Percentiles rank a stretch among this genome's conserved stretches.
Conservation (phyloP, 148 eudicot species). For the Salicornia ramosissima region DNA sequence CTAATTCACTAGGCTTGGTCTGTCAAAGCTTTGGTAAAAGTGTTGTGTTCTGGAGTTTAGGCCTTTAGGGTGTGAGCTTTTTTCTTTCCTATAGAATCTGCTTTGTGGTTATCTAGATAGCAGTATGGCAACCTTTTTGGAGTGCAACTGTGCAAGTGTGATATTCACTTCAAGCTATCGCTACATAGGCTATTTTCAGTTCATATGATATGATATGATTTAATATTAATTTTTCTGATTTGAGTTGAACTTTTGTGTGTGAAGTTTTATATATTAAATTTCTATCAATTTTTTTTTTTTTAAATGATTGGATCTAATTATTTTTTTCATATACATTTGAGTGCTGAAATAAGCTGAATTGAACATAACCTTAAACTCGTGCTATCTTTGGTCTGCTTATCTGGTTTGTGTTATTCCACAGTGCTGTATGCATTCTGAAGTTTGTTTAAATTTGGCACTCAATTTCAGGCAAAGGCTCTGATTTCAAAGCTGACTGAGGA, state of each 20-base stretch:
- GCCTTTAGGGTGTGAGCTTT: background rate
- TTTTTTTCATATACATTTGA: too few relatives aligned
- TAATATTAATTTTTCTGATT: too few relatives aligned
- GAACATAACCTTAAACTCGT: too few relatives aligned
- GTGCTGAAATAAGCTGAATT: too few relatives aligned
- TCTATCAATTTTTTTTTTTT: too few relatives aligned
- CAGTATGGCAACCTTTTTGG: background rate
- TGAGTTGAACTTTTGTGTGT: too few relatives aligned
- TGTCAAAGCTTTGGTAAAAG: background rate
- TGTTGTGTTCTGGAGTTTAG: background rate
- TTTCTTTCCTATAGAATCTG: background rate
- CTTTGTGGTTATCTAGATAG: background rate
- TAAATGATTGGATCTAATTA: too few relatives aligned
- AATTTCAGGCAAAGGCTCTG: slow-evolving; percentile 48
- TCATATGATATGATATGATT: too few relatives aligned
- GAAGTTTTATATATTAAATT: too few relatives aligned
- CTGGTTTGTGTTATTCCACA: background rate
- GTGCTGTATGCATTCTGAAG: background rate
- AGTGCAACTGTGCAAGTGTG: background rate
- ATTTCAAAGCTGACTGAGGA: slow-evolving; percentile 58
- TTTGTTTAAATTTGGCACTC: background rate
- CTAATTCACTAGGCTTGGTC: too few relatives aligned
- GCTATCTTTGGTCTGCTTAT: background rate
- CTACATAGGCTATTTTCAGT: background rate
- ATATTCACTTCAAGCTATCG: background rate